A percentile compares a stretch with the other conserved stretches of the same genome.
Conservation (phyloP, 257 asterid genomes). For the Solanum virginianum region DNA sequence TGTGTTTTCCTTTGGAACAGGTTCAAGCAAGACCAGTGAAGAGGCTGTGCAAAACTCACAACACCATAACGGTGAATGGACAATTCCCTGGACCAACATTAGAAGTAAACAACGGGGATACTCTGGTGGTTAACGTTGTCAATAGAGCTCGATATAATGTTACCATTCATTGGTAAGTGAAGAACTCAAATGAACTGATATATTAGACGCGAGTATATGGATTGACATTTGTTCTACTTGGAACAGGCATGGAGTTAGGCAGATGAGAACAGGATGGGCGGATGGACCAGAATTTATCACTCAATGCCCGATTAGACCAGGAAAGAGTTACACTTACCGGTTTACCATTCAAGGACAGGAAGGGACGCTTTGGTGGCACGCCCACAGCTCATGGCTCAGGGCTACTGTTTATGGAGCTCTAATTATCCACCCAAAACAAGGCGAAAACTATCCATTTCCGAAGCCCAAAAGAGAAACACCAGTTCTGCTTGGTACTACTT, state of each 20-base stretch:
- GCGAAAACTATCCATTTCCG: background rate
- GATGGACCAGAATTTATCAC: constrained; percentile 82
- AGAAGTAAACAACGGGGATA: constrained; percentile 69
- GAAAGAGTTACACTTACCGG: constrained; percentile 56
- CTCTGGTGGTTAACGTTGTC: constrained; percentile 54
- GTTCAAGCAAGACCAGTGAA: constrained; percentile 70
- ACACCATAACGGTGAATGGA: constrained; percentile 53
- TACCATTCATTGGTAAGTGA: constrained; percentile 64
- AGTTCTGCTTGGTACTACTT: background rate
- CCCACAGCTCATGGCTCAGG: constrained; percentile 88
- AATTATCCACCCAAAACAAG: constrained; percentile 21
- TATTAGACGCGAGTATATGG: background rate
- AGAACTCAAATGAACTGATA: background rate
- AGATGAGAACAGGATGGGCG: constrained; percentile 63
- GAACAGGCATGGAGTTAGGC: constrained; percentile 74
- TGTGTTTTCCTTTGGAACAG: constrained; percentile 15
- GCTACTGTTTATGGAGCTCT: constrained; percentile 82
- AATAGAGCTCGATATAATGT: constrained; percentile 65
- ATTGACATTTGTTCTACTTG: background rate
- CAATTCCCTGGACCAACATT: constrained; percentile 67
- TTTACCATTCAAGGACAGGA: constrained; percentile 74
- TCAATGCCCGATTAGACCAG: constrained; percentile 76
- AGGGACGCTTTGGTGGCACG: constrained; percentile 95
- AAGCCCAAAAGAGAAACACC: background rate
- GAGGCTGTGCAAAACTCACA: constrained; percentile 39